phyloP scores from a whole-genome alignment of 805 yeast genomes.

The Zygoascus tannicola region DNA sequence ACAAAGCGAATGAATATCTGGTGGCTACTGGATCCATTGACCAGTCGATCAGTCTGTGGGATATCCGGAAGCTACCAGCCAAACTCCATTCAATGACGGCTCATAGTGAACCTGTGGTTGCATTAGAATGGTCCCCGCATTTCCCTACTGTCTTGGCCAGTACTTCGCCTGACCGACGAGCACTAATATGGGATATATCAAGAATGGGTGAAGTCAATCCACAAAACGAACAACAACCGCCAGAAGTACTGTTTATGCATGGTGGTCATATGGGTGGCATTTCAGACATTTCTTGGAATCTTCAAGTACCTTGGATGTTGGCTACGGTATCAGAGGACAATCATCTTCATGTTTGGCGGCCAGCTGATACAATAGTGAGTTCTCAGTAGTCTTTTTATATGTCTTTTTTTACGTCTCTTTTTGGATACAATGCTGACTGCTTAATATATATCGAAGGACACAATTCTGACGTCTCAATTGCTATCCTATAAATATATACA shows the following conservation, averaged over 20 bases:
- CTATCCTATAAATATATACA: neutral
- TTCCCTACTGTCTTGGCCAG: conserved; percentile 47
- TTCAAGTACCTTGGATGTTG: conserved; percentile 57
- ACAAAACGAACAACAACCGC: conserved; percentile 14
- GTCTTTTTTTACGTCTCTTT: conserved; percentile 1
- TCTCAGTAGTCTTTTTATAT: neutral
- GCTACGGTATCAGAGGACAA: conserved; percentile 80
- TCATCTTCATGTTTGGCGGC: conserved; percentile 80
- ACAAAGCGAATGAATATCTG: conserved; percentile 44
- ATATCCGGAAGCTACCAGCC: conserved; percentile 39
- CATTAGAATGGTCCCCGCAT: conserved; percentile 64
- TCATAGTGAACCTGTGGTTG: conserved; percentile 50
- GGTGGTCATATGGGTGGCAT: conserved; percentile 85
- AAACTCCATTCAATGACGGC: conserved; percentile 26
- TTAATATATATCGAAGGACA: too few species aligned
- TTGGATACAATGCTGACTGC: conserved; percentile 1
- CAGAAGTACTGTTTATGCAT: conserved; percentile 50
- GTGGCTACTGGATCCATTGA: conserved; percentile 59
- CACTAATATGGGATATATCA: conserved; percentile 51
- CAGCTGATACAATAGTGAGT: conserved; percentile 36
- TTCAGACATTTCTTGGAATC: conserved; percentile 77
- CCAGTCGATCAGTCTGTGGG: conserved; percentile 57
- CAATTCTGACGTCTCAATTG: too few species aligned
- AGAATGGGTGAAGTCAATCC: conserved; percentile 6
- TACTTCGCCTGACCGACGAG: conserved; percentile 52